Percentiles rank a stretch among this genome's conserved stretches.
Evolutionary conservation across 2,329 filamentous ascomycete species (phyloP).

Genomic region (Exophiala bonariae): DNA sequence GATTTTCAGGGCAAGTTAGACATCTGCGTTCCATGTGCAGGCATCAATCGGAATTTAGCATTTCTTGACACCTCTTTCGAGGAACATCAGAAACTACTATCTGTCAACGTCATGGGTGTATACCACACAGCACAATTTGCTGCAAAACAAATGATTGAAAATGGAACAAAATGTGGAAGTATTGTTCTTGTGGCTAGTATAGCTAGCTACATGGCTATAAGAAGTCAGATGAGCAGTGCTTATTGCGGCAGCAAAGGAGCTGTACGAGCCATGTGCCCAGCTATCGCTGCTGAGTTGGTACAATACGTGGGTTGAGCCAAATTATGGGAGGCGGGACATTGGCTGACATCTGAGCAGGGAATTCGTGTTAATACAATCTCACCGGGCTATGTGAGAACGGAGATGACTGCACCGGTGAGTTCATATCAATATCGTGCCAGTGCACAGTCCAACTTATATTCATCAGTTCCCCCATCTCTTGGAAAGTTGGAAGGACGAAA

Average conservation of each 20-base stretch:
- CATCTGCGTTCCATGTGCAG: constrained; percentile 47
- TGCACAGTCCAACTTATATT: constrained; percentile 5
- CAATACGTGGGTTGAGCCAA: constrained; percentile 37
- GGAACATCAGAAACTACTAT: constrained; percentile 43
- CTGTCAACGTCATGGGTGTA: constrained; percentile 46
- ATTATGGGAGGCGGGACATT: too few relatives aligned
- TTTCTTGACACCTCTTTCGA: constrained; percentile 48
- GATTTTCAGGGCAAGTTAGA: constrained; percentile 42
- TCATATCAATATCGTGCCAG: background rate
- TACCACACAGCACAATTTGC: constrained; percentile 51
- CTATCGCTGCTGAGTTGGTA: constrained; percentile 48
- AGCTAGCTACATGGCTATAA: constrained; percentile 52
- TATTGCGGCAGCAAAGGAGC: constrained; percentile 52
- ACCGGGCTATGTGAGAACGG: constrained; percentile 41
- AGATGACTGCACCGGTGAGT: constrained; percentile 37
- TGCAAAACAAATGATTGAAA: constrained; percentile 53
- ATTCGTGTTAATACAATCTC: constrained; percentile 46
- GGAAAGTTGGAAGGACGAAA: constrained; percentile 51
- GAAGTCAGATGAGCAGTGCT: constrained; percentile 48
- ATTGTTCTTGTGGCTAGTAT: constrained; percentile 57
- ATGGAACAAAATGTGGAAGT: constrained; percentile 51
- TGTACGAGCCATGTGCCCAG: constrained; percentile 47
- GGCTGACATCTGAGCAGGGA: constrained; percentile 31
- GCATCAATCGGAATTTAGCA: constrained; percentile 45
- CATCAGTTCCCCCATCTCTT: constrained; percentile 46